Base-by-base conservation (phyloP, 495 filamentous ascomycete genomes). In the Copromyces sp. region DNA sequence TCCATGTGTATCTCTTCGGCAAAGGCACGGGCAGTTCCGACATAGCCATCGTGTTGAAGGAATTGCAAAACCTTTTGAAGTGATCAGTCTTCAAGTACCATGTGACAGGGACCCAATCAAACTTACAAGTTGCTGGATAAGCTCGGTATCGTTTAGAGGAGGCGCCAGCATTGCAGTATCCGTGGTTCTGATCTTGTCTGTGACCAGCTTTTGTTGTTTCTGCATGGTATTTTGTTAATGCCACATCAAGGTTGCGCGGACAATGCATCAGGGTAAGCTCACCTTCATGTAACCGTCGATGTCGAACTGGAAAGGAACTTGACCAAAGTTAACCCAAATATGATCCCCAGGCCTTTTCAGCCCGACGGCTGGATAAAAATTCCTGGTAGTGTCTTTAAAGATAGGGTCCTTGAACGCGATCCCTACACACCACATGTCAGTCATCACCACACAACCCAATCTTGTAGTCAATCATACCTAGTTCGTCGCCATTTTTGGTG, bases 1-100 rank as follows among this genome's bases (percentile, higher is more conserved):
- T 97, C 94, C 20, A 84, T 83, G 42, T 89, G 89, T 6, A 97
- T 89, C 78, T 98, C 96, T 77, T 91, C 87, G 8, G 92, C 89
- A 82, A 99, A 98, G 0, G 92, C 93, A 73, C 89, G 88, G 17
- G 94, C 94, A 8, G 95, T 97, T 72, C 97, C 95, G n/a, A 98
- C 90, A 75, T 97, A 98, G 71, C 95, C 96, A 79, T 98, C 96
- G 77, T 98, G 95, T 44, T 93, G 92, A 8, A 99, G 85, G 76
- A 94, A 97, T 80, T 98, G 94, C 12, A 93, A 87, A 20, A 96
- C 90, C 73, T 95, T 80, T 69, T 20, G 40, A 42, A 14, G 39
- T 32, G 39, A 69, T 82, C 17, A 80, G 74, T 68, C 69, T 40
- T 59, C 1, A 59, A 29, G 9, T 17, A 11, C 37, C 3, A 2